A percentile compares a stretch with the other conserved stretches of the same genome.
Evolutionary conservation across 768 basidiomycete genomes (phyloP).

Genomic region (Gloeopeniophorella convolvens): DNA sequence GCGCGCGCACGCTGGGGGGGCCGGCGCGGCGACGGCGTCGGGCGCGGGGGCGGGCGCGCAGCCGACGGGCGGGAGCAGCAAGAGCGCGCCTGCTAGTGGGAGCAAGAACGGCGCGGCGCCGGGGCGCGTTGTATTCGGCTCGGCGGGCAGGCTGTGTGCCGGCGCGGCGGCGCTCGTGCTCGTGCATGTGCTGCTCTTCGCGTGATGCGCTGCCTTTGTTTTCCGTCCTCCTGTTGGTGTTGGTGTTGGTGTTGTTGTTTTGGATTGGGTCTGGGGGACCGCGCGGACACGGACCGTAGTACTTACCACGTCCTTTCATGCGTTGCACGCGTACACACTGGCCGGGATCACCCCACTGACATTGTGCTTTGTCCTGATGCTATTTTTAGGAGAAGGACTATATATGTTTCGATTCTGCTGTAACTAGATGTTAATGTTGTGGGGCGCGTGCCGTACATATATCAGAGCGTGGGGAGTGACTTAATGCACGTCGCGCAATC

Average conservation of each 20-base stretch:
- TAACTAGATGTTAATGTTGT: no score
- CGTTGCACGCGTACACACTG: no score
- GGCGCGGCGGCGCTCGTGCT: not conserved
- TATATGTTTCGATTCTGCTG: no score
- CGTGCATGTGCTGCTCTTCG: not conserved
- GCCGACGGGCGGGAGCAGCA: not conserved
- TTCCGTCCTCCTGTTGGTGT: not conserved
- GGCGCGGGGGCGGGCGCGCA: not conserved
- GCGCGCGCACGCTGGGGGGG: not conserved
- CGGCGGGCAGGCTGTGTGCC: not conserved
- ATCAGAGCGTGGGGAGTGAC: no score
- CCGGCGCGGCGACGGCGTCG: not conserved
- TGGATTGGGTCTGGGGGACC: not conserved
- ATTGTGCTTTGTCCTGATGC: no score
- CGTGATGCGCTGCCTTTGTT: not conserved
- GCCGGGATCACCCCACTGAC: no score
- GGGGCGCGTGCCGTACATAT: no score
- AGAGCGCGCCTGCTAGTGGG: no score
- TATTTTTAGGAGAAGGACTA: no score
- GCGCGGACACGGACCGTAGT: not conserved
- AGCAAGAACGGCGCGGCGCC: no score
- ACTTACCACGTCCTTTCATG: not conserved
- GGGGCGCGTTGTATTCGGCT: not conserved
- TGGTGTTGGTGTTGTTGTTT: not conserved
- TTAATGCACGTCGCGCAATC: no score